Conservation (phyloP, 2,329 filamentous ascomycete species). For the Trichoderma breve region DNA sequence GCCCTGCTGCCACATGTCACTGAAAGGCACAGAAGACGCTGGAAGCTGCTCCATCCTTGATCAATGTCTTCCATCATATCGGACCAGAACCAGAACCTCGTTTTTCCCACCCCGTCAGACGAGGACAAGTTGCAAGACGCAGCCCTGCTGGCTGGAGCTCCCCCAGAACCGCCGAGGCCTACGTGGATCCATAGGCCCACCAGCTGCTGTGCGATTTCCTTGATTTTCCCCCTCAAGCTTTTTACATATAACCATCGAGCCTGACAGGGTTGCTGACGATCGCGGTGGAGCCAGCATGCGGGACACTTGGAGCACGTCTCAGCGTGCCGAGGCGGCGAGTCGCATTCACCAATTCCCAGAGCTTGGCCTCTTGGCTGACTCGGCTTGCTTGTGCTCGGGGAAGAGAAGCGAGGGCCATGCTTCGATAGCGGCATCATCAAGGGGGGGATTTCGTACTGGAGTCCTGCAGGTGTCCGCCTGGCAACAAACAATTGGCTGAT, state of each 20-base stretch:
- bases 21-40: not conserved
- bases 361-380: conserved; percentile 8
- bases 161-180: not conserved
- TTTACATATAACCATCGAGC: not conserved
- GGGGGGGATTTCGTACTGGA: not conserved
- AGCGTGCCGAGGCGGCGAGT: not conserved
- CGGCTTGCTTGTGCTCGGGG: not conserved
- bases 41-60: not conserved
- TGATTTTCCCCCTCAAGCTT: conserved; percentile 10
- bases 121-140: not conserved
- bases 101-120: not conserved
- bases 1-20: not conserved
- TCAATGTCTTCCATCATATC: too few species aligned
- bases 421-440: not conserved
- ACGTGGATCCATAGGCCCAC: not conserved
- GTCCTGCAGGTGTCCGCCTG: not conserved
- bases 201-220: not conserved
- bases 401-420: not conserved
- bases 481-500: conserved; percentile 11
- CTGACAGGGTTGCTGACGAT: conserved; percentile 5
- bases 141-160: not conserved
- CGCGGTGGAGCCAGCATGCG: conserved; percentile 4
- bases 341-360: not conserved
- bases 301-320: not conserved
- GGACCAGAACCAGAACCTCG: not conserved